These are phyloP conservation scores for Solanum appendiculatum DNA, from an alignment of 257 asterid species.

Conservation along the genomic window DNA sequence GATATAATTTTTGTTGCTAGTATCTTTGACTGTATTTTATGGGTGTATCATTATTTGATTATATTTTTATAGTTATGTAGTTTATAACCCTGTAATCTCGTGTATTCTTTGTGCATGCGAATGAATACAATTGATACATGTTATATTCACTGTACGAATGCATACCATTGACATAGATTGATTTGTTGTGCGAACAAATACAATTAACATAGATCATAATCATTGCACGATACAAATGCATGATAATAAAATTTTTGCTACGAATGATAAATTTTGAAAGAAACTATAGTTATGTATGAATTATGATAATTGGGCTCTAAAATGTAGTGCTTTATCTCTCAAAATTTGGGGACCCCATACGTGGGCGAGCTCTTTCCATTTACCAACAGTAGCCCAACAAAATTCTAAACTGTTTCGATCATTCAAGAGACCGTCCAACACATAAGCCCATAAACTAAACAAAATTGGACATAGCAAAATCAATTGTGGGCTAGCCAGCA, in stretches of 20 bases:
- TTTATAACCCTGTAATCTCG: no score
- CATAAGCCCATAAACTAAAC: not conserved
- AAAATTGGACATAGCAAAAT: not conserved
- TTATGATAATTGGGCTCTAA: not conserved
- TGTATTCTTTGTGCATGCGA: no score
- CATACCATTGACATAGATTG: not conserved
- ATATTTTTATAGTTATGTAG: not conserved
- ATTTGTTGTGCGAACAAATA: not conserved
- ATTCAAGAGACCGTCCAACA: not conserved
- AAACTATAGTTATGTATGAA: not conserved
- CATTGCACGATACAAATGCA: not conserved
- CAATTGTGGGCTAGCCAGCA: not conserved
- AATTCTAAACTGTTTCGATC: not conserved
- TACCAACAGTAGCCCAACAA: not conserved
- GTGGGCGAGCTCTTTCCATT: not conserved
- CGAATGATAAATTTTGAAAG: not conserved
- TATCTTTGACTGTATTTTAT: no score
- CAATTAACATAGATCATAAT: not conserved
- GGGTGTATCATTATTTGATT: not conserved
- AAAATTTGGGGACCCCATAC: not conserved
- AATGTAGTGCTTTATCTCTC: not conserved
- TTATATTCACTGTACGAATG: no score
- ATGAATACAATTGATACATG: no score
- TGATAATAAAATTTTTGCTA: not conserved
- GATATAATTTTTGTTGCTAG: not conserved